Percentiles rank a stretch among this genome's conserved stretches.
phyloP scores from a whole-genome alignment of 139 green algal genomes.

The Chlorella ohadii region DNA sequence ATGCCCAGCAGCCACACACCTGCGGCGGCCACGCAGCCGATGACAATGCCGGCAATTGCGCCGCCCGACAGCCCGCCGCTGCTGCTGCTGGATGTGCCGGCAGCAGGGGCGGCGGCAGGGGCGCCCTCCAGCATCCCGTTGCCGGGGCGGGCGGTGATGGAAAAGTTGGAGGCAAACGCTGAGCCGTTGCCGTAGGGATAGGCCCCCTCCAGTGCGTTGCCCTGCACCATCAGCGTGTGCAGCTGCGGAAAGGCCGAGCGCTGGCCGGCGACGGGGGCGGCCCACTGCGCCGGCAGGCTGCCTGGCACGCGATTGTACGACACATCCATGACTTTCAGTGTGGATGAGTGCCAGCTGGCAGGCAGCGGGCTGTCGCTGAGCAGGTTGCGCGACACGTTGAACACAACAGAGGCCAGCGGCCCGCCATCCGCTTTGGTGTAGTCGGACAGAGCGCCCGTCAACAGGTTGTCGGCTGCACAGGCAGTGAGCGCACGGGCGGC shows the following conservation, averaged over 20 bases:
- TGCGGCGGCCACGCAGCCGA: not conserved
- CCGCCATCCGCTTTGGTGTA: not conserved
- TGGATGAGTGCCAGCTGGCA: not conserved
- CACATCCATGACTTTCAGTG: not conserved
- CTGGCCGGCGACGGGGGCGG: not conserved
- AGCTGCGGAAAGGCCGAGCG: not conserved
- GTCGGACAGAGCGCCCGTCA: not conserved
- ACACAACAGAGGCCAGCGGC: not conserved
- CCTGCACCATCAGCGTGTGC: not conserved
- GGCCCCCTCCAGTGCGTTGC: not conserved
- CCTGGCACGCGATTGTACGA: not conserved
- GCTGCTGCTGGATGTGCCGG: not conserved
- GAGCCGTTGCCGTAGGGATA: not conserved
- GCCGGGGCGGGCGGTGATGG: not conserved
- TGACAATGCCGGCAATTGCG: not conserved
- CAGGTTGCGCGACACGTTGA: slow-evolving; percentile 2
- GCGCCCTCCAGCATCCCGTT: slow-evolving; percentile 4
- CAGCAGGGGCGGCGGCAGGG: not conserved
- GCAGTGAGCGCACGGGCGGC: no score
- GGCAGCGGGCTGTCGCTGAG: not conserved
- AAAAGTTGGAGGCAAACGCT: not conserved
- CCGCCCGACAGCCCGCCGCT: not conserved
- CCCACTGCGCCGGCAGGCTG: not conserved
- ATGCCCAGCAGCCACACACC: not conserved
- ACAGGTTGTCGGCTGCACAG: not conserved